Base-by-base conservation (phyloP, 768 basidiomycete species). In the Suillus subluteus region DNA sequence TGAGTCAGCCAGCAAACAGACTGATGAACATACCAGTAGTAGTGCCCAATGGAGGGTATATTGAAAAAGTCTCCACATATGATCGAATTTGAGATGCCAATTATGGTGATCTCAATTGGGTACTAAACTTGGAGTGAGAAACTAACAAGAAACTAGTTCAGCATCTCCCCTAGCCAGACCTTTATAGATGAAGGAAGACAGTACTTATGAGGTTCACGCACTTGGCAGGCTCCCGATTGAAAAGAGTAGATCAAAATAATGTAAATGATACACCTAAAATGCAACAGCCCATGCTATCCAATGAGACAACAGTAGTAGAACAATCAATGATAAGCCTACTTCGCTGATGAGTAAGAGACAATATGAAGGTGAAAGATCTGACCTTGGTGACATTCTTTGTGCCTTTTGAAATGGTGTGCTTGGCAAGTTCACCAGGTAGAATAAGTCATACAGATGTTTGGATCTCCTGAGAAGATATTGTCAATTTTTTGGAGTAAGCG, bases 391-490 rank as follows among this genome's bases (percentile, higher is more conserved):
- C 88, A 41, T 84, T 86, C 82, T 90, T 90, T 62, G 87, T 90
- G 66, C 97, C 97, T 80, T 99, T 97, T 32, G 95, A 97, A 79
- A 98, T 98, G 65, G 97, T 97, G 78, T 99, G 97, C 85, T 99
- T 99, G 75, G 96, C 93, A 54, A 99, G 88, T 82, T 98, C 96
- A 81, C 96, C 97, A 67, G 96, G 96, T 35, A 99, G 90, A 75
- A 99, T 98, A 55, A 97, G 86, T 65, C 96, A 91, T 61, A 98
- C 96, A 48, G 94, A 87, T 38, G 97, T 99, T 81, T 98, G 97
- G 75, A 99, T 99, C 81, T 99, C 97, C 67, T 96, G 93, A 30
- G 95, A 98, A 23, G 96, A 97, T 79, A 99, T 99, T 55, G 97
- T 98, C 4, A 96, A 98, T 82, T 98, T 97, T 88, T 98, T 97